Conservation (phyloP, 2,329 filamentous ascomycete genomes). For the Verticillium zaregamsianum region DNA sequence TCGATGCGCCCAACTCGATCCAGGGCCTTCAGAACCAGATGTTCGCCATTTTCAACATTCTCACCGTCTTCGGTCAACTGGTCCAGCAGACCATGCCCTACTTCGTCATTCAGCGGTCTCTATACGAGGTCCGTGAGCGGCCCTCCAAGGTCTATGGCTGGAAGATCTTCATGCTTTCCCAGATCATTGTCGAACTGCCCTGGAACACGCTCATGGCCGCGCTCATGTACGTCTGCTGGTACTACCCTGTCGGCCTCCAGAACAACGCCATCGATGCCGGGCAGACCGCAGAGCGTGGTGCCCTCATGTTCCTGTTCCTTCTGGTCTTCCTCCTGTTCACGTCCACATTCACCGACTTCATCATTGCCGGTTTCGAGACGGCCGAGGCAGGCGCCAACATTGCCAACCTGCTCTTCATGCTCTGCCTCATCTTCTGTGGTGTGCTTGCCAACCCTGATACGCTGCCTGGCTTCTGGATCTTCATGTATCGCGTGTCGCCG, state of each 20-base stretch:
- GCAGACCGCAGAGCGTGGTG: slow-evolving; percentile 64
- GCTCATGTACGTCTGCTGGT: slow-evolving; percentile 78
- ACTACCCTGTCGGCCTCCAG: slow-evolving; percentile 80
- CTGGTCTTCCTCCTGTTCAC: slow-evolving; percentile 75
- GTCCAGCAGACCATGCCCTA: slow-evolving; percentile 81
- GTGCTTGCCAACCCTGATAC: slow-evolving; percentile 61
- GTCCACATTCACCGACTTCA: slow-evolving; percentile 74
- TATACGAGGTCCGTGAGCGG: slow-evolving; percentile 82
- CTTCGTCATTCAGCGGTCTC: slow-evolving; percentile 74
- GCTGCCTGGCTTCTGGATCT: slow-evolving; percentile 75
- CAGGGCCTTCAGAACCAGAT: slow-evolving; percentile 83
- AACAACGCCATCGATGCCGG: slow-evolving; percentile 60
- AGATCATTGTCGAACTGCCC: slow-evolving; percentile 79
- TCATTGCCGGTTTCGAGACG: slow-evolving; percentile 71
- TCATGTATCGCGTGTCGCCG: slow-evolving; percentile 79
- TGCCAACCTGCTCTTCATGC: slow-evolving; percentile 68
- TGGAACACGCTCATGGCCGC: slow-evolving; percentile 75
- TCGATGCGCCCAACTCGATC: slow-evolving; percentile 63
- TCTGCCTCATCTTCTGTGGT: slow-evolving; percentile 72
- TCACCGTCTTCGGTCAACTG: slow-evolving; percentile 77
- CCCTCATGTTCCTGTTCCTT: slow-evolving; percentile 74
- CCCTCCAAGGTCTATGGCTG: slow-evolving; percentile 82
- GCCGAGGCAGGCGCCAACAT: slow-evolving; percentile 74
- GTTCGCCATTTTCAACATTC: slow-evolving; percentile 80
- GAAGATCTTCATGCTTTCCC: slow-evolving; percentile 79